Percentiles rank a stretch among this genome's conserved stretches.
Evolutionary conservation across 495 filamentous ascomycete species (phyloP).

Genomic region (Penicillium egyptiacum): DNA sequence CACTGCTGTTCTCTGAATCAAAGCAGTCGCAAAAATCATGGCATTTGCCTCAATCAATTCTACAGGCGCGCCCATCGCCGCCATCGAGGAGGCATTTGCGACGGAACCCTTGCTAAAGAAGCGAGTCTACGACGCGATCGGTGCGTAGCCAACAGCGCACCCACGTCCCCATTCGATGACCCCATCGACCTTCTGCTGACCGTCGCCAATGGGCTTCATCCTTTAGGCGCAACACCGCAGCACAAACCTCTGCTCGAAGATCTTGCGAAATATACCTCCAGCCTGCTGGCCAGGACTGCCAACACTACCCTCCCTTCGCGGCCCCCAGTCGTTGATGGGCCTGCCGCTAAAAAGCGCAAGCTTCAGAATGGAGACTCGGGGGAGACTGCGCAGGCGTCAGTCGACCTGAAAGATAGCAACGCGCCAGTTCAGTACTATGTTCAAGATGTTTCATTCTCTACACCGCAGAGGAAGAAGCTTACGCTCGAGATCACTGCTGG

Average conservation of each 20-base stretch:
- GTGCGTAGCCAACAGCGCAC: slow-evolving; percentile 34
- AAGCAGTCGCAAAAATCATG: slow-evolving; percentile 35
- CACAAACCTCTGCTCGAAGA: slow-evolving; percentile 47
- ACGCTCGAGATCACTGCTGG: slow-evolving; percentile 66
- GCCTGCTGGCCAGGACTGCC: slow-evolving; percentile 42
- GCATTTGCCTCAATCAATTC: slow-evolving; percentile 49
- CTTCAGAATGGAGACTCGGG: slow-evolving; percentile 48
- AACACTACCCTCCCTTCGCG: slow-evolving; percentile 27
- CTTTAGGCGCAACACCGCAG: slow-evolving; percentile 40
- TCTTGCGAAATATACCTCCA: slow-evolving; percentile 49
- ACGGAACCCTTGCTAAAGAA: slow-evolving; percentile 45
- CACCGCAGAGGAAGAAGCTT: slow-evolving; percentile 93
- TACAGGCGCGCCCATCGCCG: slow-evolving; percentile 26
- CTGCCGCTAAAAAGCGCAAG: slow-evolving; percentile 57
- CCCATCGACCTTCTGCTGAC: slow-evolving; percentile 20
- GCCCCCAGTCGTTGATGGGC: slow-evolving; percentile 34
- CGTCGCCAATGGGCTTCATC: slow-evolving; percentile 11
- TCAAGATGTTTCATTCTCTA: slow-evolving; percentile 69
- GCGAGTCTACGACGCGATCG: slow-evolving; percentile 52
- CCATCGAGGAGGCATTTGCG: slow-evolving; percentile 49
- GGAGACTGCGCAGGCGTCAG: slow-evolving; percentile 41
- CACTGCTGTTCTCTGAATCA: slow-evolving; percentile 15
- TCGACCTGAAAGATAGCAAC: slow-evolving; percentile 43
- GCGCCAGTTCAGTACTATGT: slow-evolving; percentile 51
- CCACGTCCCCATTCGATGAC: slow-evolving; percentile 16